These are phyloP conservation scores for Didymella pomorum DNA, from an alignment of 2,329 filamentous ascomycete species.

Conservation along the genomic window DNA sequence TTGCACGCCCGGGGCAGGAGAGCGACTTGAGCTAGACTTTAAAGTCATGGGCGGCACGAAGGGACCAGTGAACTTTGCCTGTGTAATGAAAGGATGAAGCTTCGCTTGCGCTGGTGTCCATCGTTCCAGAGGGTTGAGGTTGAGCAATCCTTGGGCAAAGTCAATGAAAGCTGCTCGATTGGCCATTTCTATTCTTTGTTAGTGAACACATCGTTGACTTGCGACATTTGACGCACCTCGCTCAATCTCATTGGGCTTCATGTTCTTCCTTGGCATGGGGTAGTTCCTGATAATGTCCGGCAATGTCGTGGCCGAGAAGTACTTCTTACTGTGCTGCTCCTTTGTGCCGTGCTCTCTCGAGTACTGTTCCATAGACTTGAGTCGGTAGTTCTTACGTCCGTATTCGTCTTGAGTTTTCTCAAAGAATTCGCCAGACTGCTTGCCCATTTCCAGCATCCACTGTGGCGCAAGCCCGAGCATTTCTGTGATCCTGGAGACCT, in stretches of 20 bases:
- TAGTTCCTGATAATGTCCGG: slow-evolving; percentile 98
- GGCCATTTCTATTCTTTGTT: slow-evolving; percentile 80
- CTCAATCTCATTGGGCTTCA: slow-evolving; percentile 97
- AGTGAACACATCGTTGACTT: slow-evolving; percentile 3
- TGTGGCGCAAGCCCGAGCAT: slow-evolving; percentile 96
- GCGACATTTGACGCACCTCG: slow-evolving; percentile 70
- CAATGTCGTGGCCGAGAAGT: slow-evolving; percentile 92
- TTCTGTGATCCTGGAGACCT: slow-evolving; percentile 95
- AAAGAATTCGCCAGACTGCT: slow-evolving; percentile 96
- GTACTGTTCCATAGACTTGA: slow-evolving; percentile 99
- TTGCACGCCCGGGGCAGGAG: slow-evolving; percentile 89
- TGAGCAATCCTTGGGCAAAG: slow-evolving; percentile 91
- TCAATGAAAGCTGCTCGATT: slow-evolving; percentile 98
- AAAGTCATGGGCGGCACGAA: slow-evolving; percentile 98
- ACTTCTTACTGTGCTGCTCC: slow-evolving; percentile 99
- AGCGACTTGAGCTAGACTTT: slow-evolving; percentile 85
- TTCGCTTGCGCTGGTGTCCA: slow-evolving; percentile 99
- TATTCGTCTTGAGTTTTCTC: slow-evolving; percentile 93
- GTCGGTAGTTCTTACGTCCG: slow-evolving; percentile 84
- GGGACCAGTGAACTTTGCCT: slow-evolving; percentile 94
- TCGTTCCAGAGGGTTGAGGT: slow-evolving; percentile 92
- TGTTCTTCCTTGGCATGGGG: slow-evolving; percentile 98
- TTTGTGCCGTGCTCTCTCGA: slow-evolving; percentile 94
- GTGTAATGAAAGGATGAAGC: slow-evolving; percentile 96
- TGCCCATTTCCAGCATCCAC: slow-evolving; percentile 99